Conservation (phyloP, 306 rosid species). For the Cajanus cajan region DNA sequence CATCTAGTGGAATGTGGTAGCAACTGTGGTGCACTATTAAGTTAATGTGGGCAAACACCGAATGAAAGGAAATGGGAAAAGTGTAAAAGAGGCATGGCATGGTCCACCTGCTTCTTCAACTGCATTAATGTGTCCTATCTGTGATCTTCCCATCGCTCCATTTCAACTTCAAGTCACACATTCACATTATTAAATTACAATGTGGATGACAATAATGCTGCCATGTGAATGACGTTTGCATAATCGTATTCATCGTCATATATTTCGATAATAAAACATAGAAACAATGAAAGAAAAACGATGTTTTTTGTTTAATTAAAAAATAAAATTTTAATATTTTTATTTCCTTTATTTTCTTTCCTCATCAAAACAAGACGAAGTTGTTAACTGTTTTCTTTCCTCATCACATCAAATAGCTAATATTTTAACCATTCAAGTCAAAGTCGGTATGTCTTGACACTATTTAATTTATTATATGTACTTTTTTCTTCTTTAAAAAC, state of each 20-base stretch:
- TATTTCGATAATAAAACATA: not conserved
- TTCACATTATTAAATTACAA: not conserved
- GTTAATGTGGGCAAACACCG: not conserved
- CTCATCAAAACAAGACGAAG: not conserved
- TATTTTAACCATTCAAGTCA: constrained; percentile 11
- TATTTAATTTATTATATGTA: not conserved
- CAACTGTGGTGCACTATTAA: not conserved
- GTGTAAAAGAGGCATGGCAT: not conserved
- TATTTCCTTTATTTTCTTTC: not conserved
- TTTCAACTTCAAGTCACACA: not conserved
- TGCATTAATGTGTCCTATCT: not conserved
- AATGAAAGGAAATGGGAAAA: not conserved
- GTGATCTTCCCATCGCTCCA: not conserved
- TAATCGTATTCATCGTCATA: not conserved
- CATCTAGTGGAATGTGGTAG: not conserved
- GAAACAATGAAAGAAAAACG: not conserved
- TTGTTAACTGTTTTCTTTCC: not conserved
- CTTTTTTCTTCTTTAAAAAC: not conserved
- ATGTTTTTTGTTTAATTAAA: no score
- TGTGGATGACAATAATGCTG: not conserved
- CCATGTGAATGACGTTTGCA: not conserved
- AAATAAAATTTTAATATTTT: no score
- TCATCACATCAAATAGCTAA: no score
- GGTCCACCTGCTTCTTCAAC: not conserved
- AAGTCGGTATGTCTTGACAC: not conserved